A percentile compares a stretch with the other conserved stretches of the same genome.
phyloP scores from a whole-genome alignment of 2,329 filamentous ascomycete species.

The Pezicula neosporulosa region DNA sequence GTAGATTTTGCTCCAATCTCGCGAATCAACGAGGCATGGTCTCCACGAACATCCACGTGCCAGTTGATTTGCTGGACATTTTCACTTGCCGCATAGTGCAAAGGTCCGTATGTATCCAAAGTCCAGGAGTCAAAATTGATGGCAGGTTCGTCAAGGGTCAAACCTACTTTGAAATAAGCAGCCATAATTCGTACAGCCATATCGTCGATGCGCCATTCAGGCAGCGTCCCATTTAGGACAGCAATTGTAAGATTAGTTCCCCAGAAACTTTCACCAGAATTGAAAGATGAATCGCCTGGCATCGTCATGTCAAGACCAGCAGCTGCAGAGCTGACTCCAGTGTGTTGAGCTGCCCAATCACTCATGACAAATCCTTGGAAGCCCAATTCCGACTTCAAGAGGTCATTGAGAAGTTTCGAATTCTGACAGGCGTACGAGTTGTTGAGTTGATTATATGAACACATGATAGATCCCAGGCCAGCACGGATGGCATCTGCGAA shows the following conservation, averaged over 20 bases:
- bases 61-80: conserved; percentile 69
- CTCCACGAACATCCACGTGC: conserved; percentile 76
- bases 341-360: conserved; percentile 78
- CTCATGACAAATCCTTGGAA: conserved; percentile 79
- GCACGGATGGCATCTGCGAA: conserved; percentile 60
- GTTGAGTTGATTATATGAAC: conserved; percentile 79
- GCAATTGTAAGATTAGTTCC: conserved; percentile 84
- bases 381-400: conserved; percentile 76
- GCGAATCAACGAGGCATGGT: conserved; percentile 72
- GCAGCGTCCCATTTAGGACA: conserved; percentile 84
- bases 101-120: conserved; percentile 66
- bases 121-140: conserved; percentile 93
- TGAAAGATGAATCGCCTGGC: conserved; percentile 79
- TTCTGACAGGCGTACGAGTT: conserved; percentile 81
- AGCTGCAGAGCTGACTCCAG: conserved; percentile 60
- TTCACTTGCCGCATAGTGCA: conserved; percentile 59
- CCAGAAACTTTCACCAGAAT: conserved; percentile 62
- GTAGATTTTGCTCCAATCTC: conserved; percentile 76
- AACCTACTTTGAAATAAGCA: conserved; percentile 64
- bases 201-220: conserved; percentile 84
- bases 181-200: conserved; percentile 84
- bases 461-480: conserved; percentile 80
- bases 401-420: conserved; percentile 68
- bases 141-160: conserved; percentile 38
- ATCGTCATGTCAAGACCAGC: conserved; percentile 86